Percentiles rank a stretch among this genome's conserved stretches.
phyloP scores from a whole-genome alignment of 1,139 yeast genomes.

The Candida sp. region DNA sequence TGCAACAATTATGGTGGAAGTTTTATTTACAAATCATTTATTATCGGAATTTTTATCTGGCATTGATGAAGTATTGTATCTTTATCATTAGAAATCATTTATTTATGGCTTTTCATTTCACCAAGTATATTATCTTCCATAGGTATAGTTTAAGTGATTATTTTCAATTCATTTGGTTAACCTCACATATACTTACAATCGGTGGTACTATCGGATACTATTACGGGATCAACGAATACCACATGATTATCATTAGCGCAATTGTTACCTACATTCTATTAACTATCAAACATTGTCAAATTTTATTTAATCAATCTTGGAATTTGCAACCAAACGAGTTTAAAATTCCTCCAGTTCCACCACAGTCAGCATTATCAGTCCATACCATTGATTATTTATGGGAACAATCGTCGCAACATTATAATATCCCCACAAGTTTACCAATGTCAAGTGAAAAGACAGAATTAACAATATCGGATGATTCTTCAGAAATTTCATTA shows the following conservation, averaged over 20 bases:
- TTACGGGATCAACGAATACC: conserved; percentile 6
- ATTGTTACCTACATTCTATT: conserved; percentile 18
- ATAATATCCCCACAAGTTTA: not conserved
- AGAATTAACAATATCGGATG: not conserved
- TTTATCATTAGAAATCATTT: not conserved
- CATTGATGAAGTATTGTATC: not conserved
- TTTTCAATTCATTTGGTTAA: conserved; percentile 16
- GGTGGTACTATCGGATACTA: conserved; percentile 6
- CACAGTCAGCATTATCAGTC: not conserved
- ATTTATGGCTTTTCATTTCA: not conserved
- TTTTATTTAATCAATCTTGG: not conserved
- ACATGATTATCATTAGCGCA: conserved; percentile 7
- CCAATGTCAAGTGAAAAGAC: not conserved
- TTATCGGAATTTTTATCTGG: not conserved
- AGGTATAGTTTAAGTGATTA: not conserved
- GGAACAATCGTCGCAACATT: not conserved
- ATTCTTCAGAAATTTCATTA: not conserved
- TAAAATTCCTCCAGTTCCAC: not conserved
- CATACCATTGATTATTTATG: not conserved
- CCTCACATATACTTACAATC: conserved; percentile 16
- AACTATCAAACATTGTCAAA: conserved; percentile 14
- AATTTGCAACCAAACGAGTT: not conserved
- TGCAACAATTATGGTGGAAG: not conserved
- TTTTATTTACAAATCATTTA: not conserved
- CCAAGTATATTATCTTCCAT: not conserved